Percentiles rank a stretch among this genome's conserved stretches.
These are phyloP conservation scores for Fusarium papillatum DNA, from an alignment of 2,329 filamentous ascomycete genomes.

Conservation along the genomic window DNA sequence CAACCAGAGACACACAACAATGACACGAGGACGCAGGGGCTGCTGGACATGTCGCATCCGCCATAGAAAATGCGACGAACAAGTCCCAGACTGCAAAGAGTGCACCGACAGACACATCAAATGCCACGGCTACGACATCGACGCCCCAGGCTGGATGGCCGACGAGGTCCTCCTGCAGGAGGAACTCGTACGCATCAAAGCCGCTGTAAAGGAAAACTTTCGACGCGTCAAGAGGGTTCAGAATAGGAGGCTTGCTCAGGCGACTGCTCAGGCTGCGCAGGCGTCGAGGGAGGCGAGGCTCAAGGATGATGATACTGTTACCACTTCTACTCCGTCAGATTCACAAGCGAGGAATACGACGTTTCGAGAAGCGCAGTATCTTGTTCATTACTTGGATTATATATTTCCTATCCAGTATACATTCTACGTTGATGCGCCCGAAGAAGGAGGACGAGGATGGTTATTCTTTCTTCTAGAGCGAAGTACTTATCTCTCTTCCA, in stretches of 20 bases:
- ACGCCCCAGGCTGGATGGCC: conserved; percentile 52
- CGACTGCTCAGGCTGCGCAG: background rate
- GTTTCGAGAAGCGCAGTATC: conserved; percentile 43
- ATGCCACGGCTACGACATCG: conserved; percentile 46
- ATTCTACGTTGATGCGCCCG: conserved; percentile 42
- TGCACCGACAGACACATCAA: conserved; percentile 39
- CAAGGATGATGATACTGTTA: background rate
- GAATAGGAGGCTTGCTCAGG: conserved; percentile 10
- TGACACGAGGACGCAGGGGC: conserved; percentile 34
- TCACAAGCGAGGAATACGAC: conserved; percentile 10
- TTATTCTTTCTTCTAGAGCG: conserved; percentile 36
- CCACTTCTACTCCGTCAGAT: background rate
- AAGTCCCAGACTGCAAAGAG: conserved; percentile 38
- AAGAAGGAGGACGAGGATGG: conserved; percentile 44
- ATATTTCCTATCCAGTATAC: conserved; percentile 45
- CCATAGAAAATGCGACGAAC: conserved; percentile 46
- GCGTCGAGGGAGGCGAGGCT: background rate
- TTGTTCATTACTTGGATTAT: conserved; percentile 46
- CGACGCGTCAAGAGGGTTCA: conserved; percentile 25
- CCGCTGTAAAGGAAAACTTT: conserved; percentile 40
- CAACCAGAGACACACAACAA: background rate
- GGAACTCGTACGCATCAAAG: conserved; percentile 42
- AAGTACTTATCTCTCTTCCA: background rate
- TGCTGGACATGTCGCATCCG: conserved; percentile 48
- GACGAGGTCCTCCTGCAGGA: conserved; percentile 44